Percentiles rank a stretch among this genome's conserved stretches.
These are phyloP conservation scores for Daedaleopsis sinensis DNA, from an alignment of 768 basidiomycete species.

Conservation along the genomic window DNA sequence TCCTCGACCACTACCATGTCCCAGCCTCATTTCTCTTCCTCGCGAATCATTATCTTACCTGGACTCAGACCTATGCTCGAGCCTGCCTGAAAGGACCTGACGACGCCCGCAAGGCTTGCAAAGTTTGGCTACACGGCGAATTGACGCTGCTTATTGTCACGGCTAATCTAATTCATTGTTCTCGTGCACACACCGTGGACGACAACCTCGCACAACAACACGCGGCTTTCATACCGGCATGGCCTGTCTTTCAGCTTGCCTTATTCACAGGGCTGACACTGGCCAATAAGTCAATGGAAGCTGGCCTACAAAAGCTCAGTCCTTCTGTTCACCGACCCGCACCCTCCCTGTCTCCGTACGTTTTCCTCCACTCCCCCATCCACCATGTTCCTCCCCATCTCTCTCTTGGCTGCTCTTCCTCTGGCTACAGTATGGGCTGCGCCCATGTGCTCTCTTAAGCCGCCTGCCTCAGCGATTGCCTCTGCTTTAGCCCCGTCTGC, in stretches of 20 bases:
- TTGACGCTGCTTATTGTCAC: neutral
- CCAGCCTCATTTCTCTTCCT: neutral
- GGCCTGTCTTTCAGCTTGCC: neutral
- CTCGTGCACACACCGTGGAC: neutral
- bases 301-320: constrained; percentile 8
- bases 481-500: constrained; percentile 7
- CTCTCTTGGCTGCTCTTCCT: constrained; percentile 24
- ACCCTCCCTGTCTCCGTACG: neutral
- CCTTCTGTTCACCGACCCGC: neutral
- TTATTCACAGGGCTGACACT: neutral
- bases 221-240: neutral
- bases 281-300: neutral
- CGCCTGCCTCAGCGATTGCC: constrained; percentile 12
- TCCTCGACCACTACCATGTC: neutral
- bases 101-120: neutral
- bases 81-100: no score
- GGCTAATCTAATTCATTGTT: neutral
- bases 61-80: no score
- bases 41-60: no score
- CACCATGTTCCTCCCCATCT: constrained; percentile 22
- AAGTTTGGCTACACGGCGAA: neutral
- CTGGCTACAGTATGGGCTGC: constrained; percentile 31
- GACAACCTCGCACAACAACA: constrained; percentile 10
- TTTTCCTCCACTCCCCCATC: constrained; percentile 20
- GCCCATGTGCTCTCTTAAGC: constrained; percentile 29